Percentiles rank a stretch among this genome's conserved stretches.
phyloP scores from a whole-genome alignment of 2,329 filamentous ascomycete species.

The Colletotrichum theobromicola region DNA sequence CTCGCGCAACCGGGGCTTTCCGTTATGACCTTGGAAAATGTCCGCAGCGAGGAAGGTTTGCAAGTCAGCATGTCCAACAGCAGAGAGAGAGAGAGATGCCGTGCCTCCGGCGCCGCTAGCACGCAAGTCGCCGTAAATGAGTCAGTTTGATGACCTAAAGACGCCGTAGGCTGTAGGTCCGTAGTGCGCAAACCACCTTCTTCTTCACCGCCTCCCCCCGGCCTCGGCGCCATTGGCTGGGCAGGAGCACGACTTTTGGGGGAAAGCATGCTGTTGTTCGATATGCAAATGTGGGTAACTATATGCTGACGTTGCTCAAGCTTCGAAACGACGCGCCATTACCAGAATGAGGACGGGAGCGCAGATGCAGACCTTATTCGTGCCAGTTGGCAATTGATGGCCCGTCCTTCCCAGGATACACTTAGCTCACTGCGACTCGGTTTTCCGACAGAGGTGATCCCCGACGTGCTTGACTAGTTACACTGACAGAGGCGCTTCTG shows the following conservation, averaged over 20 bases:
- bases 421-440: neutral
- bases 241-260: neutral
- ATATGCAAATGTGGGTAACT: conserved; percentile 4
- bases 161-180: neutral
- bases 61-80: neutral
- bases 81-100: neutral
- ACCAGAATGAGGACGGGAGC: neutral
- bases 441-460: no score
- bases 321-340: neutral
- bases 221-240: conserved; percentile 9
- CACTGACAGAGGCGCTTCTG: neutral
- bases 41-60: neutral
- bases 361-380: neutral
- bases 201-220: conserved; percentile 11
- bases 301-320: conserved; percentile 8
- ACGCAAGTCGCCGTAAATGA: conserved; percentile 6
- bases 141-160: conserved; percentile 11
- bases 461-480: neutral
- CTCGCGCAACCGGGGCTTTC: neutral
- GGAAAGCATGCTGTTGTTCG: neutral
- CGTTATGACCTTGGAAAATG: neutral
- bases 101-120: neutral
- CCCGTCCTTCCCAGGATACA: neutral
- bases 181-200: neutral
- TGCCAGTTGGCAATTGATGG: conserved; percentile 8